Evolutionary conservation across 768 basidiomycete genomes (phyloP).

Genomic region (Daedaleopsis sinensis): DNA sequence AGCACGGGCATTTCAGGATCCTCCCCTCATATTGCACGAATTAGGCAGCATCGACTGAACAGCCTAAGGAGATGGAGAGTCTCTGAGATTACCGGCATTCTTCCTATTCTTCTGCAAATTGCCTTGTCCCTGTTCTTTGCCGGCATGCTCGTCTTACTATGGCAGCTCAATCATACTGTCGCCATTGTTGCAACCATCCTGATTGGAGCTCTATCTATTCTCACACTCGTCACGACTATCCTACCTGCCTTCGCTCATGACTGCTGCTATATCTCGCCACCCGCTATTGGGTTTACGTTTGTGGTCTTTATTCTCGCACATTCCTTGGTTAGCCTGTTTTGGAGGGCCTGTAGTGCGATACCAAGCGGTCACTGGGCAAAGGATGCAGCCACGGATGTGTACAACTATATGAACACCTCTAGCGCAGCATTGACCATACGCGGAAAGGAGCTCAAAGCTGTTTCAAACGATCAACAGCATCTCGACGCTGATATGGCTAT

Average conservation of each 20-base stretch:
- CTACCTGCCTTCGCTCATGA: neutral
- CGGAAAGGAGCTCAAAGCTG: too few species aligned
- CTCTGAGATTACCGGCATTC: slow-evolving; percentile 2
- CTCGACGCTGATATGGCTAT: too few species aligned
- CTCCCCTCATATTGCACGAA: slow-evolving; percentile 1
- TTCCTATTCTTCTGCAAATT: slow-evolving; percentile 25
- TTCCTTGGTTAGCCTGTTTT: too few species aligned
- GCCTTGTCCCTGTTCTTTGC: slow-evolving; percentile 24
- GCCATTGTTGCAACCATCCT: slow-evolving; percentile 1
- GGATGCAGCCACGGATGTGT: too few species aligned
- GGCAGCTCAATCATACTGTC: slow-evolving; percentile 13
- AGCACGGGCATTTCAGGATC: neutral
- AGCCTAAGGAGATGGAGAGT: slow-evolving; percentile 23
- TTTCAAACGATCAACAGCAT: too few species aligned
- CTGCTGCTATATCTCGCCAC: slow-evolving; percentile 9
- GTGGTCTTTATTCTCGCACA: too few species aligned
- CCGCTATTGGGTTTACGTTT: too few species aligned
- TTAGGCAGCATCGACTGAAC: slow-evolving; percentile 23
- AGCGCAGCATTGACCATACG: too few species aligned
- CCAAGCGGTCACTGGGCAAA: too few species aligned
- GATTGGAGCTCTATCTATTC: neutral
- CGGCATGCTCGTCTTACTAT: slow-evolving; percentile 21
- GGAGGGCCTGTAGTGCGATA: too few species aligned
- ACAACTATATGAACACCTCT: too few species aligned
- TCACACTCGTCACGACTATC: neutral